Percentiles rank a stretch among this genome's conserved stretches.
These are phyloP conservation scores for Rhodotorula kratochvilovae DNA, from an alignment of 768 basidiomycete species.

Conservation along the genomic window DNA sequence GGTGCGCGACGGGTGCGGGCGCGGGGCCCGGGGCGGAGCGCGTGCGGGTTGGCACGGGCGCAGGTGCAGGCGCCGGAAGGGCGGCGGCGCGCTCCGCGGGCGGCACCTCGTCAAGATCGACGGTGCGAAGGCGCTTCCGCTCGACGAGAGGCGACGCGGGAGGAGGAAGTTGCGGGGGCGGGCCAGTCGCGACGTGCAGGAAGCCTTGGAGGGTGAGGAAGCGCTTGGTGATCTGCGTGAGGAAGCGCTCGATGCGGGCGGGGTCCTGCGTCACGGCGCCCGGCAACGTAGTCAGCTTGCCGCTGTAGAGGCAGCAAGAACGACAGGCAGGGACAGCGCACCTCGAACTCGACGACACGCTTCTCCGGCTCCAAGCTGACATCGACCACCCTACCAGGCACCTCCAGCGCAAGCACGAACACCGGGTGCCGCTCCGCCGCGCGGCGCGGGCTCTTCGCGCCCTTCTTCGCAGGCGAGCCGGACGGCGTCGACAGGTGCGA, in stretches of 20 bases:
- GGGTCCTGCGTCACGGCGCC: constrained; percentile 10
- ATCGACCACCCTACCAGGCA: constrained; percentile 67
- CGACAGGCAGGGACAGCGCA: constrained; percentile 44
- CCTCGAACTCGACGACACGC: constrained; percentile 62
- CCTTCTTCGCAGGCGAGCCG: neutral
- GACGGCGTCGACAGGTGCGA: constrained; percentile 22
- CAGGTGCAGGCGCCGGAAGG: too few species aligned
- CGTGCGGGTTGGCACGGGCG: neutral
- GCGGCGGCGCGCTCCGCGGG: neutral
- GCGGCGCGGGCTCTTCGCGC: constrained; percentile 29
- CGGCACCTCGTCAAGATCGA: too few species aligned
- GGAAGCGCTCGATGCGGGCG: constrained; percentile 4
- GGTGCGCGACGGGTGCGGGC: neutral
- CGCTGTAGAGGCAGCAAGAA: too few species aligned
- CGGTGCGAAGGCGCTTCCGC: too few species aligned
- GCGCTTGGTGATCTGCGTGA: constrained; percentile 13
- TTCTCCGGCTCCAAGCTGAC: constrained; percentile 78
- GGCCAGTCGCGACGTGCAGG: neutral
- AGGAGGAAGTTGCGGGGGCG: neutral
- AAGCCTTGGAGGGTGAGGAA: constrained; percentile 56
- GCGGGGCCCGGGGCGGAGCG: neutral
- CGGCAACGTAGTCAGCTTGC: neutral
- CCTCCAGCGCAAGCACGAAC: constrained; percentile 70
- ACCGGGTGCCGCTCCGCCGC: constrained; percentile 65
- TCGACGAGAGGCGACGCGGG: too few species aligned